These are phyloP conservation scores for Vitis vinifera DNA, from an alignment of 164 flowering plant genomes.

Conservation along the genomic window DNA sequence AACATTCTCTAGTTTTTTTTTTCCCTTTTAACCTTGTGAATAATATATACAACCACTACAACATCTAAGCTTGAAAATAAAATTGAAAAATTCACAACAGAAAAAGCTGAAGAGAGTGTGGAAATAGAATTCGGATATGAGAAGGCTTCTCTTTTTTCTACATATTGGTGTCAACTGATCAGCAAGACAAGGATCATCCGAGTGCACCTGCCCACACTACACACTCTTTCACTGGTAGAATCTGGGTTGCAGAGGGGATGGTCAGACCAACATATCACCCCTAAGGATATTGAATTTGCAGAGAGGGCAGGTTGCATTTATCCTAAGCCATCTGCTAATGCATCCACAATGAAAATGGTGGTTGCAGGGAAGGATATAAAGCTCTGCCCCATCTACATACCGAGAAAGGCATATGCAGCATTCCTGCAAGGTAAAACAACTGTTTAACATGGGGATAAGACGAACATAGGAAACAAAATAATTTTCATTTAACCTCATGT, in stretches of 20 bases:
- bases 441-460: neutral
- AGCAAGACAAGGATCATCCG: neutral
- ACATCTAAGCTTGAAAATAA: too few species aligned
- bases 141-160: too few species aligned
- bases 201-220: neutral
- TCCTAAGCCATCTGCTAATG: constrained; percentile 51
- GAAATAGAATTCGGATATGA: too few species aligned
- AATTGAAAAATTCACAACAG: too few species aligned
- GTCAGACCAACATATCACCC: constrained; percentile 35
- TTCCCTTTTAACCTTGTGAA: too few species aligned
- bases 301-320: constrained; percentile 60
- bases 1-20: too few species aligned
- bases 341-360: constrained; percentile 54
- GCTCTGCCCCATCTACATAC: constrained; percentile 43
- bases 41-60: too few species aligned
- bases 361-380: constrained; percentile 46
- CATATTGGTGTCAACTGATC: too few species aligned
- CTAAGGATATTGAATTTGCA: constrained; percentile 44
- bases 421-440: constrained; percentile 25
- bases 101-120: too few species aligned
- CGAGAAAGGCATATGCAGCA: constrained; percentile 54
- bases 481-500: neutral
- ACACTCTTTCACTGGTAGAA: neutral
- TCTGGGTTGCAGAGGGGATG: neutral
- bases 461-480: neutral